These are phyloP conservation scores for Candida silvatica DNA, from an alignment of 805 yeast species.

Conservation along the genomic window DNA sequence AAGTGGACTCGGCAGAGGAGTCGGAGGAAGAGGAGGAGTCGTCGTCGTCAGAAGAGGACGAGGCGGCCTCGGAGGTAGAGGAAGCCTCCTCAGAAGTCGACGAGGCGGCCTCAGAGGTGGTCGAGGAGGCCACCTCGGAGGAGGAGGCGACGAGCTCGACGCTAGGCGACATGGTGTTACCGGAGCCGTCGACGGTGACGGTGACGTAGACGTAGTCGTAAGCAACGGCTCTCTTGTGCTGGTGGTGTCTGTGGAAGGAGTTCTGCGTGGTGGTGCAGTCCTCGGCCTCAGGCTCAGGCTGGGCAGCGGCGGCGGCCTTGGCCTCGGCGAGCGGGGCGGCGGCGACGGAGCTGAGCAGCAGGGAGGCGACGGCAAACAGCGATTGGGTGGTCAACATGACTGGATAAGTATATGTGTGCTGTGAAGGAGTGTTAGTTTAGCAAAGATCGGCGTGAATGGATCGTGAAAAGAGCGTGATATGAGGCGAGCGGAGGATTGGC, in stretches of 20 bases:
- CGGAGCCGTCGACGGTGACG: constrained; percentile 42
- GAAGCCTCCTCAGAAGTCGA: constrained; percentile 6
- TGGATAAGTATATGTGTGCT: background rate
- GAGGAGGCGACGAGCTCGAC: constrained; percentile 17
- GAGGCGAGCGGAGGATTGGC: no score
- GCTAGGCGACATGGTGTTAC: constrained; percentile 32
- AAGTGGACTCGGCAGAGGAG: constrained; percentile 13
- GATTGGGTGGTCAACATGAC: constrained; percentile 17
- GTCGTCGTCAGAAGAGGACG: constrained; percentile 16
- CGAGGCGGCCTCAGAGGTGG: constrained; percentile 6
- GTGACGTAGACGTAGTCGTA: constrained; percentile 40
- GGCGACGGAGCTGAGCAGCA: constrained; percentile 14
- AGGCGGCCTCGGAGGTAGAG: constrained; percentile 6
- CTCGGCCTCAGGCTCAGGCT: constrained; percentile 28
- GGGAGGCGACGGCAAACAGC: constrained; percentile 18
- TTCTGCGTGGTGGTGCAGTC: constrained; percentile 32
- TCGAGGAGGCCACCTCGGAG: constrained; percentile 21
- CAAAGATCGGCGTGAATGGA: background rate
- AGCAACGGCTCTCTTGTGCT: constrained; percentile 50
- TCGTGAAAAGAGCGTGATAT: no score
- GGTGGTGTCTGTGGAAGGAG: constrained; percentile 48
- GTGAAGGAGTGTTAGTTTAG: background rate
- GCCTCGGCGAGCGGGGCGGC: constrained; percentile 19
- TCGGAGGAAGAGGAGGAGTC: constrained; percentile 25
- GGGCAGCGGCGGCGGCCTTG: constrained; percentile 23